These are phyloP conservation scores for Beauveria caledonica DNA, from an alignment of 2,329 filamentous ascomycete genomes.

Conservation along the genomic window DNA sequence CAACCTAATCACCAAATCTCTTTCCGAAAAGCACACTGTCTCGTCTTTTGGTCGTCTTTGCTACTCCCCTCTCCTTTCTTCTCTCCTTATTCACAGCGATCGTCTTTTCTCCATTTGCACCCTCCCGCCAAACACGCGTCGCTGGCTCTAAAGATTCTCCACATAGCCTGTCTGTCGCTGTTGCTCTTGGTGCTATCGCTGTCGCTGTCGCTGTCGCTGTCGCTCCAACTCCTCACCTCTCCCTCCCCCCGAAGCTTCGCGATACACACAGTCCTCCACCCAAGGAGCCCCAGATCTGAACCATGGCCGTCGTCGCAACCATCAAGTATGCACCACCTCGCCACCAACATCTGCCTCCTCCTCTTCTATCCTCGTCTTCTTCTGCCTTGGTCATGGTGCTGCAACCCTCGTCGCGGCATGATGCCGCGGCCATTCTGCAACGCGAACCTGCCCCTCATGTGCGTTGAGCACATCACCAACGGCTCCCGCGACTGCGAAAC, in stretches of 20 bases:
- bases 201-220: neutral
- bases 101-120: neutral
- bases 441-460: conserved; percentile 10
- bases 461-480: neutral
- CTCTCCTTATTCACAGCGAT: neutral
- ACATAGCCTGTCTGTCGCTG: neutral
- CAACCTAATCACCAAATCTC: conserved; percentile 5
- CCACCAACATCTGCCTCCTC: conserved; percentile 12
- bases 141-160: neutral
- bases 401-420: conserved; percentile 12
- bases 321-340: conserved; percentile 46
- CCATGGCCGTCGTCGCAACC: conserved; percentile 54
- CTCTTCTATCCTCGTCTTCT: neutral
- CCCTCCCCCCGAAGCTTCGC: conserved; percentile 9
- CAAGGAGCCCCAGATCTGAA: conserved; percentile 30
- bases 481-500: neutral
- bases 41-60: neutral
- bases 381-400: neutral
- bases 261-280: conserved; percentile 22
- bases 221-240: conserved; percentile 11
- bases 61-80: neutral
- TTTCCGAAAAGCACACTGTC: neutral
- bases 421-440: conserved; percentile 5
- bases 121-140: neutral
- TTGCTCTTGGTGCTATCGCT: neutral